Conservation (phyloP, 139 green algal species). For the Diplosphaera chodatii region DNA sequence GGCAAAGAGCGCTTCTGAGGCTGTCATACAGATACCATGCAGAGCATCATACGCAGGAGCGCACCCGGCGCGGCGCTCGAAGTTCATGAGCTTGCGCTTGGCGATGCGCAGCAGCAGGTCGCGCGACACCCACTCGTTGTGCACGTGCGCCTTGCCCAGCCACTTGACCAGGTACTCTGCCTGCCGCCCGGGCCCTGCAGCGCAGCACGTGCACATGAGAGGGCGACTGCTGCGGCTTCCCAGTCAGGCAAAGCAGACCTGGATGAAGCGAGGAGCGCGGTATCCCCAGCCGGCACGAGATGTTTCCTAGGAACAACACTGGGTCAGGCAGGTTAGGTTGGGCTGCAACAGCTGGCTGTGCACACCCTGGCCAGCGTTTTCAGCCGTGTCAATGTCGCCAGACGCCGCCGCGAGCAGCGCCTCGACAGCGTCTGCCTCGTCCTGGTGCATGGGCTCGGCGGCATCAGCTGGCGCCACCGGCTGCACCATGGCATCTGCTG, state of each 20-base stretch:
- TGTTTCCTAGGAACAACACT: no score
- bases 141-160: constrained; percentile 57
- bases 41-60: neutral
- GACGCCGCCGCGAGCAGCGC: constrained; percentile 48
- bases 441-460: constrained; percentile 11
- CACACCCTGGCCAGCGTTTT: neutral
- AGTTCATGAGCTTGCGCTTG: constrained; percentile 75
- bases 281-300: no score
- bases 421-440: constrained; percentile 51
- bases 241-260: no score
- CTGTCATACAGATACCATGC: no score
- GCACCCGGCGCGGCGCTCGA: constrained; percentile 59
- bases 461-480: neutral
- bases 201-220: no score
- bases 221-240: no score
- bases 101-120: constrained; percentile 52
- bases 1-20: no score
- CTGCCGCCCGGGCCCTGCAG: constrained; percentile 18
- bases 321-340: no score
- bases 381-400: constrained; percentile 1
- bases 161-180: constrained; percentile 86
- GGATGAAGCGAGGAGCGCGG: no score
- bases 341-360: neutral
- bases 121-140: constrained; percentile 71
- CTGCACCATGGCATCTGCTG: neutral